These are phyloP conservation scores for Cicer arietinum DNA, from an alignment of 306 rosid genomes.

Conservation along the genomic window DNA sequence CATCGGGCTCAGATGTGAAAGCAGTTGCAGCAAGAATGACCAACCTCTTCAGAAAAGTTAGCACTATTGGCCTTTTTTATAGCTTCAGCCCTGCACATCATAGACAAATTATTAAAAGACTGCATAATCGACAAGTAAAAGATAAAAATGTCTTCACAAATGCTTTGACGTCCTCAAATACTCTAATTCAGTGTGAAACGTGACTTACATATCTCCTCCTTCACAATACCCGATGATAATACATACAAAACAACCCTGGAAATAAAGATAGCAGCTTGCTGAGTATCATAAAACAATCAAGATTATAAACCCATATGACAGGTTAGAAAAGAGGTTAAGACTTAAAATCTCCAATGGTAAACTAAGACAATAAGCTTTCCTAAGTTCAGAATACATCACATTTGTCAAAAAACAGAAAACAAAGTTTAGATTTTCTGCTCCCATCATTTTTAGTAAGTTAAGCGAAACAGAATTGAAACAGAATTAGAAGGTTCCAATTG, in stretches of 20 bases:
- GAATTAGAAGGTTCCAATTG: constrained; percentile 29
- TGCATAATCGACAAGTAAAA: constrained; percentile 36
- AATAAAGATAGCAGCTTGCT: constrained; percentile 38
- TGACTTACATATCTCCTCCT: constrained; percentile 95
- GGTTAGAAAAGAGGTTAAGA: constrained; percentile 14
- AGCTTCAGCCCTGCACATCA: constrained; percentile 77
- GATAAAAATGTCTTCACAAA: constrained; percentile 16
- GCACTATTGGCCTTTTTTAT: constrained; percentile 73
- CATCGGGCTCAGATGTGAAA: constrained; percentile 13
- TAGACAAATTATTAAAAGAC: constrained; percentile 21
- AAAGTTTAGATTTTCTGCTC: constrained; percentile 1
- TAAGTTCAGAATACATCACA: not conserved
- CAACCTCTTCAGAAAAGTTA: constrained; percentile 91
- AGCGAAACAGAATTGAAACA: constrained; percentile 20
- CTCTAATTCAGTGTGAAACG: constrained; percentile 32
- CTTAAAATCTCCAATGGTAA: constrained; percentile 1
- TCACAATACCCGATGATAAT: constrained; percentile 90
- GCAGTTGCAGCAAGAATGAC: constrained; percentile 22
- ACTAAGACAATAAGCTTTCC: constrained; percentile 2
- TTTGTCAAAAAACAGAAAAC: constrained; percentile 18
- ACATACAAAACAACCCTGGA: constrained; percentile 98
- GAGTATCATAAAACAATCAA: constrained; percentile 43
- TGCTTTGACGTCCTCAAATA: constrained; percentile 27
- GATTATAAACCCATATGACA: constrained; percentile 15
- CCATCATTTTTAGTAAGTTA: not conserved